phyloP scores from a whole-genome alignment of 495 filamentous ascomycete genomes.

The Neurospora tetrasperma region DNA sequence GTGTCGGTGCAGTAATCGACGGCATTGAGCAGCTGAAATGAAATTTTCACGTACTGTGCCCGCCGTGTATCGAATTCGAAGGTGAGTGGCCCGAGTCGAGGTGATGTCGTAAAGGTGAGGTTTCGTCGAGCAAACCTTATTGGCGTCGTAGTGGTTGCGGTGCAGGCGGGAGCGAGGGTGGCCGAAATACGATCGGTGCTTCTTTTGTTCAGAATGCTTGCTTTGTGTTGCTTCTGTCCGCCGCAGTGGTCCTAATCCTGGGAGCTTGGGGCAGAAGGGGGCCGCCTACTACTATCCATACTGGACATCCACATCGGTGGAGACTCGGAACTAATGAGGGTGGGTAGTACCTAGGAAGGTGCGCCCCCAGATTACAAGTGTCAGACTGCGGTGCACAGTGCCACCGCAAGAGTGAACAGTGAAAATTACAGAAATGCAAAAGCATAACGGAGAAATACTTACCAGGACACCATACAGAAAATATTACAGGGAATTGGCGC shows the following conservation, averaged over 20 bases:
- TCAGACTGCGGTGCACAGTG: not conserved
- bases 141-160: not conserved
- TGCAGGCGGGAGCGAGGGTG: not conserved
- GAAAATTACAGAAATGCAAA: not conserved
- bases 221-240: not conserved
- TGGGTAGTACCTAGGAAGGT: not conserved
- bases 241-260: not conserved
- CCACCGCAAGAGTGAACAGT: not conserved
- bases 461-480: not conserved
- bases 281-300: not conserved
- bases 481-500: not conserved
- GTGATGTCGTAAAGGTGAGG: not conserved
- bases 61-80: not conserved
- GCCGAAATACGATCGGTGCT: not conserved
- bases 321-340: not conserved
- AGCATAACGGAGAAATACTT: not conserved
- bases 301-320: not conserved
- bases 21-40: not conserved
- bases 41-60: not conserved
- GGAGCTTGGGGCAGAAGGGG: not conserved
- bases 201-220: not conserved
- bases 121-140: constrained; percentile 1
- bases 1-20: not conserved
- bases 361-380: not conserved
- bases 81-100: not conserved